These are phyloP conservation scores for Myxozyma udenii DNA, from an alignment of 805 yeast genomes.

Conservation along the genomic window DNA sequence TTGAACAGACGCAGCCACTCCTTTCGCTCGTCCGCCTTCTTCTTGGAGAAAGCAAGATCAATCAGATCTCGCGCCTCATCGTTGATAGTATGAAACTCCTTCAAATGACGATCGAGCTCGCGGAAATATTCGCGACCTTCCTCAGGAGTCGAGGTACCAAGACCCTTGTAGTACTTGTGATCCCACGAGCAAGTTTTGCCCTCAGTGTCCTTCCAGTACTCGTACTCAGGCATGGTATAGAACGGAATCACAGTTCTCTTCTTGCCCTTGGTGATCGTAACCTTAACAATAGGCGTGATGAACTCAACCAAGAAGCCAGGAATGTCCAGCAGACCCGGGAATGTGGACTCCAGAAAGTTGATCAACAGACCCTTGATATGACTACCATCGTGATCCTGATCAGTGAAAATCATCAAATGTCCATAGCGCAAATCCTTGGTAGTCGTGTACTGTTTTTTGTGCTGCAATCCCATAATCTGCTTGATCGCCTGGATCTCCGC, in stretches of 20 bases:
- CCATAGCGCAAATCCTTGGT: conserved; percentile 82
- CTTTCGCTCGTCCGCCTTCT: conserved; percentile 94
- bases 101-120: conserved; percentile 79
- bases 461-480: conserved; percentile 93
- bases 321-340: conserved; percentile 85
- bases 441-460: conserved; percentile 76
- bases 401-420: conserved; percentile 98
- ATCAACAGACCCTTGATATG: conserved; percentile 95
- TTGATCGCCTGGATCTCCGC: conserved; percentile 93
- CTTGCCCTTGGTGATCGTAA: conserved; percentile 59
- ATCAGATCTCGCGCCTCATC: conserved; percentile 69
- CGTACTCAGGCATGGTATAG: conserved; percentile 94
- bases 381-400: conserved; percentile 99
- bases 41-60: conserved; percentile 91
- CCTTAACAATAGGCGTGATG: conserved; percentile 94
- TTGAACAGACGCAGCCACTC: conserved; percentile 90
- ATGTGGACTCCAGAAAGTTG: conserved; percentile 86
- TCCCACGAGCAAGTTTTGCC: conserved; percentile 76
- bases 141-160: conserved; percentile 84
- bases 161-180: conserved; percentile 95
- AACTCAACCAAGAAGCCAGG: conserved; percentile 93
- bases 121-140: conserved; percentile 89
- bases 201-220: conserved; percentile 83
- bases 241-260: conserved; percentile 59
- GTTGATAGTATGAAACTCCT: conserved; percentile 75